Evolutionary conservation across 148 eudicot genomes (phyloP), one percentile per base, ranked within the genome.

Genomic region (Nyssa sinensis): DNA sequence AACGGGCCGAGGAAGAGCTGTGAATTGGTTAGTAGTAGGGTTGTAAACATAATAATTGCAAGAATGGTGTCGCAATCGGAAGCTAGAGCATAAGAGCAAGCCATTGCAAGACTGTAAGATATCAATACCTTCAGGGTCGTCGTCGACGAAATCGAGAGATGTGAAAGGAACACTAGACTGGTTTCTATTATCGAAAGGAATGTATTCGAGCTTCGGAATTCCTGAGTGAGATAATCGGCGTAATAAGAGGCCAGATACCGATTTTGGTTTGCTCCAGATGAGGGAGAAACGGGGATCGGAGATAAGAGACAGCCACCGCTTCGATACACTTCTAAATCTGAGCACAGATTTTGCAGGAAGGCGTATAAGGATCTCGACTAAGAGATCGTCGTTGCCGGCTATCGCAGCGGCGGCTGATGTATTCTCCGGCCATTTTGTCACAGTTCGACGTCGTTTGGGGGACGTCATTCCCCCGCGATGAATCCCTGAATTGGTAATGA

Each of bases 31-130:
- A 7, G 63, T 59, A 10, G 63, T 59, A 7, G n/a, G n/a, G n/a
- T n/a, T n/a, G n/a, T n/a, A n/a, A n/a, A n/a, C n/a, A n/a, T n/a
- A n/a, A n/a, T n/a, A 59, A 59, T 27, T 59, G 63, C 63, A 59
- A 1, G 63, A 59, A 10, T 59, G 63, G 63, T 59, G 63, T 6
- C 63, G 63, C 30, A 59, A 25, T 27, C 30, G 29, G 63, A 59
- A 59, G 30, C 30, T 16, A 16, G 63, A 59, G 30, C 63, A 59
- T 1, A 59, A 16, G 2, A 59, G 30, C 13, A 59, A 59, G 30
- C 63, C 63, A 59, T 59, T 59, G 63, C 63, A 59, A 10, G 63
- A 59, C 63, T 59, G 63, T 59, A 59, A 4, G 29, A 59, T 59
- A 27, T 59, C 63, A 29, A 59, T 25, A 16, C 63, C 63, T 24